These are phyloP conservation scores for Wallacemonas sp. DNA, from an alignment of 208 protist species.

Conservation along the genomic window DNA sequence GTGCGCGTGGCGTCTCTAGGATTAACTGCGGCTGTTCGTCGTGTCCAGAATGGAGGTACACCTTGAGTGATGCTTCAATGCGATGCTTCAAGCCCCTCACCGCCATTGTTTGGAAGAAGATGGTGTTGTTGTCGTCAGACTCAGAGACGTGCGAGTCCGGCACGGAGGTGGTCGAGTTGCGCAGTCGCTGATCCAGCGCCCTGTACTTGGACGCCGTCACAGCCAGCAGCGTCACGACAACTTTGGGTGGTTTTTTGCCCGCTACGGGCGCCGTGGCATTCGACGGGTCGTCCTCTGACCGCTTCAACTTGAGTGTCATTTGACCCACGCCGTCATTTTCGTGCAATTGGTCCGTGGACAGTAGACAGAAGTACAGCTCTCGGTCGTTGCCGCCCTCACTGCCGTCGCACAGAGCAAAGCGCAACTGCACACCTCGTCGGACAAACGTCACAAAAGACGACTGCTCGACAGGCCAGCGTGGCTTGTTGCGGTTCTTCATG, in stretches of 20 bases:
- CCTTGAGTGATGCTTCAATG: conserved; percentile 65
- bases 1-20: conserved; percentile 53
- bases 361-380: conserved; percentile 55
- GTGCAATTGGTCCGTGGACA: conserved; percentile 45
- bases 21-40: conserved; percentile 31
- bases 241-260: conserved; percentile 11
- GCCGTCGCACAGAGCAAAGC: conserved; percentile 68
- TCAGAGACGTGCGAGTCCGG: neutral
- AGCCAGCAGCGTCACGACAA: conserved; percentile 70
- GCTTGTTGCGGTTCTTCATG: conserved; percentile 35
- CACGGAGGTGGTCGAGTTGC: neutral
- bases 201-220: conserved; percentile 67
- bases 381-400: conserved; percentile 23
- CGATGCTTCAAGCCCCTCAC: conserved; percentile 79
- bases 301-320: conserved; percentile 36
- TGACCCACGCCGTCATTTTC: conserved; percentile 74
- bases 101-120: conserved; percentile 68
- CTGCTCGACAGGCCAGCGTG: conserved; percentile 66
- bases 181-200: conserved; percentile 50
- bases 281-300: neutral
- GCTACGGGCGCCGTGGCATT: conserved; percentile 17
- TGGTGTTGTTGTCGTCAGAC: conserved; percentile 30
- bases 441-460: conserved; percentile 85
- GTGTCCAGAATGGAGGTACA: conserved; percentile 45
- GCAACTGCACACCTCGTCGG: conserved; percentile 49